phyloP scores from a whole-genome alignment of 352 stramenopile genomes.

The Plasmopara halstedii region DNA sequence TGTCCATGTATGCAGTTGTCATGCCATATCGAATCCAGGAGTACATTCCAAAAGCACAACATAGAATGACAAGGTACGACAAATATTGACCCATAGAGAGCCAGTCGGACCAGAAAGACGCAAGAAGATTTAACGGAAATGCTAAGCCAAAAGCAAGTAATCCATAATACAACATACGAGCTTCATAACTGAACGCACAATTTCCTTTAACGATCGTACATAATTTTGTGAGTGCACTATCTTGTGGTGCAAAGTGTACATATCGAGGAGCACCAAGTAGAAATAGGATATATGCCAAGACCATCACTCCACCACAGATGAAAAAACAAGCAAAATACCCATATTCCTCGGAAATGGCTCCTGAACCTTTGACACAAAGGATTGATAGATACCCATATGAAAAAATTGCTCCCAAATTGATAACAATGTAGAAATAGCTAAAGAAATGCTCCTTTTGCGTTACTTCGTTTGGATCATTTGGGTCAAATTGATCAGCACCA shows the following conservation, averaged over 20 bases:
- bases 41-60: constrained; percentile 74
- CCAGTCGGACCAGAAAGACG: constrained; percentile 57
- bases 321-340: constrained; percentile 87
- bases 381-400: constrained; percentile 88
- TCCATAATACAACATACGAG: constrained; percentile 72
- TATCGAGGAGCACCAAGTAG: constrained; percentile 51
- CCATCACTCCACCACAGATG: constrained; percentile 77
- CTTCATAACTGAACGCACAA: constrained; percentile 67
- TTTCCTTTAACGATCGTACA: constrained; percentile 71
- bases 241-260: constrained; percentile 66
- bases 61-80: constrained; percentile 60
- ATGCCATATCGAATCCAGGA: constrained; percentile 78
- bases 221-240: constrained; percentile 68
- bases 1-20: constrained; percentile 77
- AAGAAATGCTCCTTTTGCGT: constrained; percentile 85
- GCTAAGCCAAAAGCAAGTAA: constrained; percentile 52
- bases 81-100: constrained; percentile 52
- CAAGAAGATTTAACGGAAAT: constrained; percentile 70
- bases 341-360: constrained; percentile 64
- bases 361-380: constrained; percentile 80
- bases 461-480: constrained; percentile 72
- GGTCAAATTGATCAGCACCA: constrained; percentile 82
- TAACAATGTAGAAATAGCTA: constrained; percentile 89
- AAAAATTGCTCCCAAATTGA: constrained; percentile 88
- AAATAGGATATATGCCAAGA: constrained; percentile 67